Evolutionary conservation across 306 rosid species (phyloP), one percentile per base, ranked within the genome.

Genomic region (Prunus padus): DNA sequence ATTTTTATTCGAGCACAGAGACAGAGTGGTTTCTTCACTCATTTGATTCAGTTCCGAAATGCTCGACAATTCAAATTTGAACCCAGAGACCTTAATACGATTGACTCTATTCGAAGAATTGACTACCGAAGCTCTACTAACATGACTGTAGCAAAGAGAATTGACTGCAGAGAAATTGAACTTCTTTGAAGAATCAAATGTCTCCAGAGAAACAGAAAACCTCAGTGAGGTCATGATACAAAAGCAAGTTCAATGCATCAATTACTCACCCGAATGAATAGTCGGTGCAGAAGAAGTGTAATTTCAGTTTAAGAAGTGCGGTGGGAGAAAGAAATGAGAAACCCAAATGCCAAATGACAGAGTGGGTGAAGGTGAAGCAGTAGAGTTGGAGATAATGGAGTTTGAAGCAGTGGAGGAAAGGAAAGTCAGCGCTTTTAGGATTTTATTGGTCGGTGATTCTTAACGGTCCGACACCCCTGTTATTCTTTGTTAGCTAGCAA

Each of bases 161-260:
- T 69, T 76, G 52, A 47, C 62, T 5, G 69, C 55, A 1, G 72
- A 54, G 28, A 59, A 82, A 77, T 47, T 54, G 18, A 79, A 66
- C 82, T 75, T 80, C 78, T 83, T 86, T 1, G 87, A 83, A 77
- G 87, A 82, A 78, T 89, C 86, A 54, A 82, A 83, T 8, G 85
- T 23, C 15, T 89, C 89, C 55, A 82, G 67, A 42, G 78, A 80
- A 77, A 83, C 44, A 20, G 88, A 79, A 75, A 93, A 73, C 76
- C 82, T 82, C 22, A 93, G 83, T 0, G 86, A 89, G 37, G 90
- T 92, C 98, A 93, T 93, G 76, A 77, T 37, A 52, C 49, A 65
- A 22, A 74, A 74, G 55, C 55, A 50, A 56, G 56, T 45, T 31
- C 23, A 69, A 49, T 16, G 30, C 37, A 47, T 69, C 25, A 26